Conservation (phyloP, 1,139 yeast species). For the Candida sp. region DNA sequence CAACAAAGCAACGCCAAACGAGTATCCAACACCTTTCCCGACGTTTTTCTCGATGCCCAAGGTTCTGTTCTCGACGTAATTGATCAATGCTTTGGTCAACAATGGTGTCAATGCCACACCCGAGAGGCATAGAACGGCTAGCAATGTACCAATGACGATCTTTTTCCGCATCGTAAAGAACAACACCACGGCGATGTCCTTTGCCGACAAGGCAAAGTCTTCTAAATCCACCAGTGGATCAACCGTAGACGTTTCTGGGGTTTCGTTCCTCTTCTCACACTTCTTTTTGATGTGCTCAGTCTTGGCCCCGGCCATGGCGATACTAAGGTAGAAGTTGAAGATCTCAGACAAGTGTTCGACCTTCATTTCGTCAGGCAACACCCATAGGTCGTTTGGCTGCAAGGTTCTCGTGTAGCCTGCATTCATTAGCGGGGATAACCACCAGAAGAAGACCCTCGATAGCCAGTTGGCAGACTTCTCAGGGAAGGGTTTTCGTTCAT, state of each 20-base stretch:
- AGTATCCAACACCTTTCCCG: conserved; percentile 44
- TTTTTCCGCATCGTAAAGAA: conserved; percentile 32
- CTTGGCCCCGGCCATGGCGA: conserved; percentile 34
- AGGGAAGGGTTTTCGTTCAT: conserved; percentile 53
- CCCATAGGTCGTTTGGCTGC: conserved; percentile 64
- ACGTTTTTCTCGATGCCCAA: conserved; percentile 21
- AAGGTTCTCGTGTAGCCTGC: conserved; percentile 74
- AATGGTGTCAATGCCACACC: conserved; percentile 28
- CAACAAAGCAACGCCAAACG: conserved; percentile 32
- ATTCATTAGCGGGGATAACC: conserved; percentile 62
- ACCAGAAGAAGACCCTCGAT: conserved; percentile 48
- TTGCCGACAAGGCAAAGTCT: conserved; percentile 25
- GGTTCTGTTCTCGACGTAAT: conserved; percentile 29
- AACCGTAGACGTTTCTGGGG: conserved; percentile 22
- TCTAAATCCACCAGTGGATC: conserved; percentile 28
- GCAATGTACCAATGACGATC: conserved; percentile 24
- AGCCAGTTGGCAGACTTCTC: conserved; percentile 30
- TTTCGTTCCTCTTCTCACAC: conserved; percentile 28
- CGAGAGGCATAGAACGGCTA: conserved; percentile 20
- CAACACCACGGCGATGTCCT: conserved; percentile 19
- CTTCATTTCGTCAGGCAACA: conserved; percentile 52
- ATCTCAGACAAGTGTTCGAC: conserved; percentile 47
- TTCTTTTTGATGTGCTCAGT: conserved; percentile 24
- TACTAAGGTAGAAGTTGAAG: conserved; percentile 35
- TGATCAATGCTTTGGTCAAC: conserved; percentile 31